Base-by-base conservation (phyloP, 106 monocot genomes). In the Platanthera zijinensis region DNA sequence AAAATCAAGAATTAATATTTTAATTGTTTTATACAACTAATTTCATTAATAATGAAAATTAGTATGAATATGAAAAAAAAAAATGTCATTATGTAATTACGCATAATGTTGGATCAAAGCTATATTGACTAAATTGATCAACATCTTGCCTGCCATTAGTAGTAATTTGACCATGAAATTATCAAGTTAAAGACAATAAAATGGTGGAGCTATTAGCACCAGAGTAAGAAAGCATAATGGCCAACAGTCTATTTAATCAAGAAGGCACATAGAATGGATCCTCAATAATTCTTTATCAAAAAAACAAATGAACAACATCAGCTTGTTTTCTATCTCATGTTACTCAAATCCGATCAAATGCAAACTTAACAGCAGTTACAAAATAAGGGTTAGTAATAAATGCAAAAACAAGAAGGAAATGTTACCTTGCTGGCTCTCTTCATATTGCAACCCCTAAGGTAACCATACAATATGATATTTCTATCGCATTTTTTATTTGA, bases 381-480 rank as follows among this genome's bases (percentile, higher is more conserved):
- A 30, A 39, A 67, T 28, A 69, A 48, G 17, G 6, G 17, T n/a
- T 2, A 70, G 18, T 15, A 48, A 70, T 25, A 10, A 70, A 70
- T 66, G 32, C 70, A 3, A 70, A 70, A 25, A 47, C 17, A 70
- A 21, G 28, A 0, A 15, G 11, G 54, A 80, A 75, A n/a, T 14
- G 7, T 13, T 84, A 99, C 99, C 99, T 90, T 99, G 8, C 86
- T 80, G 70, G 86, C 90, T 78, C 71, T 85, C 82, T 90, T 94
- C 94, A 99, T 85, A 85, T 99, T 94, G 59, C 94, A 94, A 73
- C 99, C 99, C 52, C 94, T 86, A 77, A 99, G 94, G 74, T 99
- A 99, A 71, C 99, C 99, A 88, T 99, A 99, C 46, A 99, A 83
- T 81, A 87, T 94, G 51, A 99, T 80, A 83, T 94, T 92, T 80